Conservation (phyloP, 257 asterid species). For the Forsythia suspensa region DNA sequence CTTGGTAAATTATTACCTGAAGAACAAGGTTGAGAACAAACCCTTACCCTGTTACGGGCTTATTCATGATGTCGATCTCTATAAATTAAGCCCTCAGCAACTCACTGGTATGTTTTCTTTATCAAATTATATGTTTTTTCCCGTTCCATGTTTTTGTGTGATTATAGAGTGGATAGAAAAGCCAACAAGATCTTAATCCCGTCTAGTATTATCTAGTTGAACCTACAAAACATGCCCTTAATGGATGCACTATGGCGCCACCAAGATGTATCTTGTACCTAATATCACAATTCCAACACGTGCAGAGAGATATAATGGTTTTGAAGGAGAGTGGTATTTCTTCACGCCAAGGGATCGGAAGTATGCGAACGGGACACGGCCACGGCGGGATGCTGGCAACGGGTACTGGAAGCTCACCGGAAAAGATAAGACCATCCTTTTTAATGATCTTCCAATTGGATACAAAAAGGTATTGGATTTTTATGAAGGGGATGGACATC, state of each 20-base stretch:
- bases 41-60: not conserved
- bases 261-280: too few relatives aligned
- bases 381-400: not conserved
- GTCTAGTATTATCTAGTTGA: too few relatives aligned
- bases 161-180: too few relatives aligned
- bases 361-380: constrained; percentile 18
- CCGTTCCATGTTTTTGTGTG: too few relatives aligned
- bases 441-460: not conserved
- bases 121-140: too few relatives aligned
- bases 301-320: not conserved
- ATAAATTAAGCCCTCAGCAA: not conserved
- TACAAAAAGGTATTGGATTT: constrained; percentile 18
- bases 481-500: not conserved
- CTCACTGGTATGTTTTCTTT: constrained; percentile 5
- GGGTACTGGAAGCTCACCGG: constrained; percentile 35
- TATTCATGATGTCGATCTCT: constrained; percentile 18
- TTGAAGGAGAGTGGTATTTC: constrained; percentile 13
- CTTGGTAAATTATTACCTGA: constrained; percentile 15
- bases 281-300: too few relatives aligned
- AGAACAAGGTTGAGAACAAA: not conserved
- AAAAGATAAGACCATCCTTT: not conserved
- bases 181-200: too few relatives aligned
- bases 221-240: too few relatives aligned
- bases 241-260: too few relatives aligned
- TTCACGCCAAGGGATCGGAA: constrained; percentile 8